Percentiles rank a stretch among this genome's conserved stretches.
These are phyloP conservation scores for Auricularia cornea DNA, from an alignment of 768 basidiomycete genomes.

Conservation along the genomic window DNA sequence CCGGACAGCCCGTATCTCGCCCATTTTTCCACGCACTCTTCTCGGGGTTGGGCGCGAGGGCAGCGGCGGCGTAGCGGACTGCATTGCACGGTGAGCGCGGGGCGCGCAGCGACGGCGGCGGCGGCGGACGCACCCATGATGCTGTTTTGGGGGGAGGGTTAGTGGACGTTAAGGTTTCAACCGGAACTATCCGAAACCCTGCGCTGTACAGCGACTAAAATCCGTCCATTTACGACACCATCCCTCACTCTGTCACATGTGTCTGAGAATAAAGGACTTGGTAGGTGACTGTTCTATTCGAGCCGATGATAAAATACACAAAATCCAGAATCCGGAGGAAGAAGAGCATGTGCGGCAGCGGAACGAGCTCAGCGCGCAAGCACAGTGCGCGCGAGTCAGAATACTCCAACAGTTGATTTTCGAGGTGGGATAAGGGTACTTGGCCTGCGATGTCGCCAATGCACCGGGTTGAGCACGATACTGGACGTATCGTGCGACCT, in stretches of 20 bases:
- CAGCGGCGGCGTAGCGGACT: conserved; percentile 93
- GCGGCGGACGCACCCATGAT: not conserved
- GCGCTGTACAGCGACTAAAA: not conserved
- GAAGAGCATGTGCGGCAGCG: not conserved
- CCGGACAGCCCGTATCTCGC: too few relatives aligned
- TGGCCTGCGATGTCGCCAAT: not conserved
- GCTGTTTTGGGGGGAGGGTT: conserved; percentile 1
- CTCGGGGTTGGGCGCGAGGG: conserved; percentile 86
- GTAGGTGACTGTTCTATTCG: not conserved
- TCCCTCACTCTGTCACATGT: not conserved
- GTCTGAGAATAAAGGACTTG: not conserved
- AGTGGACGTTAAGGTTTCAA: not conserved
- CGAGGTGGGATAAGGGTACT: not conserved
- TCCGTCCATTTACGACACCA: not conserved
- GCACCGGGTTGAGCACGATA: too few relatives aligned
- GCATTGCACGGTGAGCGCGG: conserved; percentile 5
- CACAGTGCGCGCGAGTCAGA: not conserved
- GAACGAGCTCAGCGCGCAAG: conserved; percentile 1
- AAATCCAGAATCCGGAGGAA: not conserved
- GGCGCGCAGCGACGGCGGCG: not conserved
- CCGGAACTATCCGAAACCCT: not conserved
- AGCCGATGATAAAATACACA: not conserved
- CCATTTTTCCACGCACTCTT: conserved; percentile 55
- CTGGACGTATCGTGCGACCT: too few relatives aligned
- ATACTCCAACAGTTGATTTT: not conserved